A percentile compares a stretch with the other conserved stretches of the same genome.
phyloP scores from a whole-genome alignment of 164 flowering plant genomes.

The Liriodendron chinense region DNA sequence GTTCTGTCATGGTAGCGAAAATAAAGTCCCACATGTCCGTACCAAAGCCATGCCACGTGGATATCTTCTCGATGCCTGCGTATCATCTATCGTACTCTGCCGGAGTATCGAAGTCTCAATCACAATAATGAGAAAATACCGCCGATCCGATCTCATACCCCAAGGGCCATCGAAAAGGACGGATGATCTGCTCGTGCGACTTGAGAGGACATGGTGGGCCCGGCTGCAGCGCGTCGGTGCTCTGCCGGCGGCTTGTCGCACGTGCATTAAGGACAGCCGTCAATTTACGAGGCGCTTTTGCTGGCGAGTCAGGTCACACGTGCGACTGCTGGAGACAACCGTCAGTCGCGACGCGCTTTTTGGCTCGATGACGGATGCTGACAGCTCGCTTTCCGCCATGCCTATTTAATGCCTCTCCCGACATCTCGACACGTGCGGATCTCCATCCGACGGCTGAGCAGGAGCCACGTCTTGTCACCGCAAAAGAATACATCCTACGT shows the following conservation, averaged over 20 bases:
- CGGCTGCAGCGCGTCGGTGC: not conserved
- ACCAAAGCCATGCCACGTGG: not conserved
- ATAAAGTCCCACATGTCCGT: too few relatives aligned
- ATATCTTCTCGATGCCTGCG: not conserved
- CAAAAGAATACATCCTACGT: not conserved
- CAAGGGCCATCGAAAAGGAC: not conserved
- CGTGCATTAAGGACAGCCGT: not conserved
- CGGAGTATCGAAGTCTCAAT: not conserved
- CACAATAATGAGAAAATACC: not conserved
- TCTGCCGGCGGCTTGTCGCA: slow-evolving; percentile 1
- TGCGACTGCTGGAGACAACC: not conserved
- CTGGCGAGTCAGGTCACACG: not conserved
- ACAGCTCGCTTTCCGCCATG: not conserved
- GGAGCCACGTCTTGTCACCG: not conserved
- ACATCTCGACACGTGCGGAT: not conserved
- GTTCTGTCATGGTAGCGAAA: too few relatives aligned
- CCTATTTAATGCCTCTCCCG: not conserved
- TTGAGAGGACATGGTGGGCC: not conserved
- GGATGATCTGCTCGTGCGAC: not conserved
- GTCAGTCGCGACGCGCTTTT: too few relatives aligned
- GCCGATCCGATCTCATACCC: not conserved
- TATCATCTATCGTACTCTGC: not conserved
- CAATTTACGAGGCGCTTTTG: not conserved
- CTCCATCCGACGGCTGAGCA: not conserved
- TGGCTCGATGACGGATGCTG: not conserved